Evolutionary conservation across 257 asterid species (phyloP).

Genomic region (Fraxinus pennsylvanica): DNA sequence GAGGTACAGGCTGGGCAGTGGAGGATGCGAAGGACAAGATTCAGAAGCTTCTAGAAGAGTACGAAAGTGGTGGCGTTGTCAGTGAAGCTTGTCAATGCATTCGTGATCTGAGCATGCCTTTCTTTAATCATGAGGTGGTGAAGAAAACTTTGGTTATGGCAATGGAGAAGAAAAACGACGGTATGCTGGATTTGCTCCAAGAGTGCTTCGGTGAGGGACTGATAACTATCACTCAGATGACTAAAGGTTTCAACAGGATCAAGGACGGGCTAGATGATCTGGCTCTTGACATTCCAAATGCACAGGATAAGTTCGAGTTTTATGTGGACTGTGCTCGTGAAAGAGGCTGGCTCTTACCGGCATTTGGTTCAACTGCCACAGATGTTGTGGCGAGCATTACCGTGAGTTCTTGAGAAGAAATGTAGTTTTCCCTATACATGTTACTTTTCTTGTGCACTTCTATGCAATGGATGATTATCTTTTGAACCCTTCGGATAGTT

Average conservation of each 20-base stretch:
- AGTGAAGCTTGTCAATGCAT: conserved; percentile 95
- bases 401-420: conserved; percentile 32
- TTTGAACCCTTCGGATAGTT: conserved; percentile 2
- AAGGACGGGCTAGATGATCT: conserved; percentile 89
- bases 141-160: conserved; percentile 97
- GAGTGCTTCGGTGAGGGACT: conserved; percentile 85
- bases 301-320: conserved; percentile 65
- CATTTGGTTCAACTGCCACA: conserved; percentile 31
- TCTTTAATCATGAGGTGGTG: conserved; percentile 95
- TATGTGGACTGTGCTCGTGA: conserved; percentile 59
- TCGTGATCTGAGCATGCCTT: conserved; percentile 91
- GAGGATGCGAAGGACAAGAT: conserved; percentile 99
- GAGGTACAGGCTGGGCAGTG: conserved; percentile 99
- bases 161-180: conserved; percentile 96
- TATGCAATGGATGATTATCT: conserved; percentile 18
- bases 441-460: conserved; percentile 24
- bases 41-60: conserved; percentile 91
- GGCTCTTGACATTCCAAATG: conserved; percentile 94
- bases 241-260: conserved; percentile 81
- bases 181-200: conserved; percentile 76
- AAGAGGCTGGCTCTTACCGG: conserved; percentile 65
- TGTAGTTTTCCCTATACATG: conserved; percentile 22
- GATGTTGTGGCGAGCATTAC: conserved; percentile 22
- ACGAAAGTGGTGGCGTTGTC: conserved; percentile 86
- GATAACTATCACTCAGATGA: conserved; percentile 93